A percentile compares a stretch with the other conserved stretches of the same genome.
Evolutionary conservation across 2,329 filamentous ascomycete genomes (phyloP).

Genomic region (Aspergillus versicolor): DNA sequence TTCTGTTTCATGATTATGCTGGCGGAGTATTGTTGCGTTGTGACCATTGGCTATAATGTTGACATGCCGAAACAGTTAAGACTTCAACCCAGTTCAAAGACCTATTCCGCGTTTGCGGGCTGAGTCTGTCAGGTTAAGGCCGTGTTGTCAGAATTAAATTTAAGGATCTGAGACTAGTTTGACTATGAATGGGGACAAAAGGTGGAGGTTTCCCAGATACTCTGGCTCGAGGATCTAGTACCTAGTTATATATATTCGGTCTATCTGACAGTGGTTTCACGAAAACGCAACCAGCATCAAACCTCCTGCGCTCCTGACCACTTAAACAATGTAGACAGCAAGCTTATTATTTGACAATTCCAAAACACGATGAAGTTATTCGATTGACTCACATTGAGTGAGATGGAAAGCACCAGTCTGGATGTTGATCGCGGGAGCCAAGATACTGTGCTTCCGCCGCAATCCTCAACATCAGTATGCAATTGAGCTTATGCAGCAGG

Average conservation of each 20-base stretch:
- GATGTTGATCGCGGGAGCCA: neutral
- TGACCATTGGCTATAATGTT: neutral
- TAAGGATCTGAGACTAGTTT: neutral
- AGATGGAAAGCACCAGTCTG: neutral
- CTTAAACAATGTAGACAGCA: neutral
- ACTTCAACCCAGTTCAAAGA: no score
- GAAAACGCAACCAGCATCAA: neutral
- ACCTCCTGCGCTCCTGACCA: neutral
- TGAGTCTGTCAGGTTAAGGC: no score
- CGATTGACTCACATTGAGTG: no score
- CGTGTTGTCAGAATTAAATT: neutral
- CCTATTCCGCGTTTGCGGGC: no score
- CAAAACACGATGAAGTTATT: no score
- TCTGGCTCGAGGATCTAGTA: neutral
- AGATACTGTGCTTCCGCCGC: neutral
- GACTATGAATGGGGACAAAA: neutral
- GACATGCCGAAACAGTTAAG: neutral
- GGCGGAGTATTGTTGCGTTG: neutral
- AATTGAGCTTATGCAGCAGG: neutral
- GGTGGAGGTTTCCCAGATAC: neutral
- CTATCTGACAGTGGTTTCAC: no score
- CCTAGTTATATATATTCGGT: neutral
- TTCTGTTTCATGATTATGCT: neutral
- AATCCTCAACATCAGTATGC: neutral
- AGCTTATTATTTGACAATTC: no score